Evolutionary conservation across 495 filamentous ascomycete species (phyloP), one percentile per base, ranked within the genome.

Genomic region (Tetracladium marchalianum): DNA sequence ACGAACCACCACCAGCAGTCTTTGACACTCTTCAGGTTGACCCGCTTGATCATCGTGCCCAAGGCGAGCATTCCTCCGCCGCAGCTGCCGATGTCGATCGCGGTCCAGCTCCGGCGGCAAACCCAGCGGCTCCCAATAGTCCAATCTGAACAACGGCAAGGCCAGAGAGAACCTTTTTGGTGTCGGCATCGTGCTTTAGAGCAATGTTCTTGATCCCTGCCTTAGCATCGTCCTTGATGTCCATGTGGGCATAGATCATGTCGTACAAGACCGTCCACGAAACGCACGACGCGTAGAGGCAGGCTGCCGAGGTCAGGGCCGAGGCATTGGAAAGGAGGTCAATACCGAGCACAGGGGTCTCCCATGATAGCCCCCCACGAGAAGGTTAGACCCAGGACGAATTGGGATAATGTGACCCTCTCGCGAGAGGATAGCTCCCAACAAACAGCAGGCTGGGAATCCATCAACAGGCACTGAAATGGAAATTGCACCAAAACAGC

Each of bases 201-300:
- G 67, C 68, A 56, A 67, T 57, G 17, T 50, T 51, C 49, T 60
- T 62, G 8, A 73, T 60, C 0, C 69, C 68, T 0, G 55, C 63
- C 33, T 66, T 61, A 18, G 61, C 41, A 46, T 75, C 71, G 35
- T 72, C 67, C 13, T 51, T 46, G 4, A 60, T 9, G 49, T 73
- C 69, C 46, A 71, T 69, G 50, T 65, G 59, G 0, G 66, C 68
- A 44, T 73, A 73, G 15, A 72, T 55, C 1, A 62, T 70, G 47
- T 73, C 72, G 52, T 66, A 72, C 10, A 64, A 61, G 8, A 68
- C 56, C 1, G 65, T 69, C 68, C 68, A 72, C 5, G 65, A 13
- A 4, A 64, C 36, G 19, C 43, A 54, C 0, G 59, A 54, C 10
- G 36, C 32, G 41, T 58, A 58, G 1, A 67, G 54, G 11, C 55